phyloP scores from a whole-genome alignment of 345 rosid genomes.

The Salix udensis region DNA sequence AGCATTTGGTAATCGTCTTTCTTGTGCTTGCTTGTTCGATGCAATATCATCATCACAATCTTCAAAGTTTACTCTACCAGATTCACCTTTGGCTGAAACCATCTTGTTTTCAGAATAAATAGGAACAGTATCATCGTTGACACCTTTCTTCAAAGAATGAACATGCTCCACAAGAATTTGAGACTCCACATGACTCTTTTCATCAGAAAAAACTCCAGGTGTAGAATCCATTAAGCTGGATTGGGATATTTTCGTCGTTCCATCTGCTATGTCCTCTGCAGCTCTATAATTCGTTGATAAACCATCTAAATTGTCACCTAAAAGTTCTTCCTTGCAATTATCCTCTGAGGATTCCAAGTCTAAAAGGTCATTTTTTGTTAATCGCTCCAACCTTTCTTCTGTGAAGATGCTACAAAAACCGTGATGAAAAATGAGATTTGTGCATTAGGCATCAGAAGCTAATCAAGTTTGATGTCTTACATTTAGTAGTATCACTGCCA shows the following conservation, averaged over 20 bases:
- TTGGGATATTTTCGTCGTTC: conserved; percentile 25
- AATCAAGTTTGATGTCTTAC: not conserved
- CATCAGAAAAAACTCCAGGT: conserved; percentile 31
- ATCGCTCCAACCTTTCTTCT: conserved; percentile 85
- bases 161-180: conserved; percentile 36
- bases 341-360: conserved; percentile 44
- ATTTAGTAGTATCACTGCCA: not conserved
- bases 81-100: conserved; percentile 26
- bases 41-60: conserved; percentile 41
- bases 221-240: conserved; percentile 36
- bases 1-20: conserved; percentile 53
- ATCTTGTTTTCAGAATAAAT: conserved; percentile 36
- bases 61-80: conserved; percentile 32
- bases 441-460: not conserved
- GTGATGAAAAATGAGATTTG: not conserved
- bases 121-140: conserved; percentile 24
- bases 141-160: conserved; percentile 22
- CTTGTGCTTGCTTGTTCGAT: conserved; percentile 44
- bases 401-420: conserved; percentile 60
- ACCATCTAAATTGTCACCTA: conserved; percentile 23
- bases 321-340: conserved; percentile 31
- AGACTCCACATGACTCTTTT: conserved; percentile 29
- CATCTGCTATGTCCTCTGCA: conserved; percentile 29
- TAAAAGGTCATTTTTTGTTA: conserved; percentile 54
- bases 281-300: conserved; percentile 20